phyloP scores from a whole-genome alignment of 495 filamentous ascomycete species.

The Neurospora sp. region DNA sequence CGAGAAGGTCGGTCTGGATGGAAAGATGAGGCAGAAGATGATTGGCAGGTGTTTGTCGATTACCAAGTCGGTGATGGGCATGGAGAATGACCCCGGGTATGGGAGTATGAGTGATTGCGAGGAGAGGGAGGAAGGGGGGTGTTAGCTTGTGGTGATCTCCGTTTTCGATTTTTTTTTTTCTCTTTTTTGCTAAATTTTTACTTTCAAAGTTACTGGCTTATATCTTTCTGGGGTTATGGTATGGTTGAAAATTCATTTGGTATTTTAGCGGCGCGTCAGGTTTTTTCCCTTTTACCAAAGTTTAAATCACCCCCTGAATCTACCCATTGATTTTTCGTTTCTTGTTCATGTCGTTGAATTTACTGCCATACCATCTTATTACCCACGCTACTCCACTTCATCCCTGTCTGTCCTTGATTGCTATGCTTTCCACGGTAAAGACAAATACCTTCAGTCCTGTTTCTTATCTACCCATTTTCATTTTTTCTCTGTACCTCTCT shows the following conservation, averaged over 20 bases:
- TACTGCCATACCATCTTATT: background rate
- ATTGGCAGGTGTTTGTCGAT: constrained; percentile 39
- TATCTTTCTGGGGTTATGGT: background rate
- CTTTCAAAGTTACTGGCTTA: background rate
- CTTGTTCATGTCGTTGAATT: background rate
- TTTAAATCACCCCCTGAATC: background rate
- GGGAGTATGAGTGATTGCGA: constrained; percentile 35
- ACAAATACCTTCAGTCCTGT: background rate
- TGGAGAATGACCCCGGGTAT: constrained; percentile 45
- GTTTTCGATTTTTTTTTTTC: background rate
- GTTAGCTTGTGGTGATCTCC: constrained; percentile 1
- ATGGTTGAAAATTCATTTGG: background rate
- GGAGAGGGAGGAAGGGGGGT: constrained; percentile 11
- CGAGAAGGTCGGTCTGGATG: constrained; percentile 34
- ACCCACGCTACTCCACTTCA: background rate
- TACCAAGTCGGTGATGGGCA: constrained; percentile 41
- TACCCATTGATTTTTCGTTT: background rate
- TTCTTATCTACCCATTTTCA: background rate
- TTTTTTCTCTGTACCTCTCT: background rate
- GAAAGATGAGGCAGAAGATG: constrained; percentile 34
- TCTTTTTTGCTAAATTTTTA: no score
- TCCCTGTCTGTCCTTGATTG: no score
- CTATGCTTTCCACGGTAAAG: background rate
- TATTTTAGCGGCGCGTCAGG: background rate
- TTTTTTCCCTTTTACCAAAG: background rate